These are phyloP conservation scores for Coemansia sp. DNA, from an alignment of 192 early-diverging fungal genomes.

Conservation along the genomic window DNA sequence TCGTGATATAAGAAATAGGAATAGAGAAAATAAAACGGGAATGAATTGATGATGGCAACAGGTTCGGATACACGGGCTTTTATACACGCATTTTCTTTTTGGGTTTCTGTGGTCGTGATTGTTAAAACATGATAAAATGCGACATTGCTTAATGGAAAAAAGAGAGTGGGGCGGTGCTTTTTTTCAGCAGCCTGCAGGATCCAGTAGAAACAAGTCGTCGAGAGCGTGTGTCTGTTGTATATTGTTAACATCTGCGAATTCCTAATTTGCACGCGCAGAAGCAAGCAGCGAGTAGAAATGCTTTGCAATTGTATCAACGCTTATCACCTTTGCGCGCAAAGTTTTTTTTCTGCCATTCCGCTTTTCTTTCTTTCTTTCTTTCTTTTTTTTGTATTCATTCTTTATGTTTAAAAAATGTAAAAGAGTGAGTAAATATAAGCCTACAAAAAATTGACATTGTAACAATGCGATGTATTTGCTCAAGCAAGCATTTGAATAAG, in stretches of 20 bases:
- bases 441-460: too few species aligned
- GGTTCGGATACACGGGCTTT: background rate
- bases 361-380: background rate
- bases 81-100: background rate
- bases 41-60: background rate
- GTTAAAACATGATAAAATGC: background rate
- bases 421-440: too few species aligned
- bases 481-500: too few species aligned
- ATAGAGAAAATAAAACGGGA: background rate
- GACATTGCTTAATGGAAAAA: background rate
- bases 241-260: too few species aligned
- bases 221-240: too few species aligned
- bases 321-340: background rate
- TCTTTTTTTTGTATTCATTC: background rate
- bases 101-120: background rate
- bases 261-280: background rate
- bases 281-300: background rate
- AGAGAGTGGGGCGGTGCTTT: background rate
- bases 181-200: background rate
- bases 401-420: background rate
- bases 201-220: background rate
- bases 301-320: background rate
- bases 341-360: background rate
- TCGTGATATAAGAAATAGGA: slow-evolving; percentile 1
- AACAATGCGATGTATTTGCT: too few species aligned